Evolutionary conservation across 345 rosid genomes (phyloP), one percentile per base, ranked within the genome.

Genomic region (Trapa bicornis): DNA sequence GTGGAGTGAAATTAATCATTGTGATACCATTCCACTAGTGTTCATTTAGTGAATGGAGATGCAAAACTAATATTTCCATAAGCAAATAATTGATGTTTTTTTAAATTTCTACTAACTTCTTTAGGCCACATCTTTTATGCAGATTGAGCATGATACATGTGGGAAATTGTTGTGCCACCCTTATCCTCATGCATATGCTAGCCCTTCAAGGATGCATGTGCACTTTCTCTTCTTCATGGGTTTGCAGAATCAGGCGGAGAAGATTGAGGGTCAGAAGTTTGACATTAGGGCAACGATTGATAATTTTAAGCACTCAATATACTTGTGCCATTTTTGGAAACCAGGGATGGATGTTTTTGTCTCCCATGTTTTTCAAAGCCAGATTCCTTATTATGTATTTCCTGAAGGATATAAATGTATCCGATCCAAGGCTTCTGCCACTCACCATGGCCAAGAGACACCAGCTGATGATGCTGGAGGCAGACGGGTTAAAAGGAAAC

Each of bases 111-210:
- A 50, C 39, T 74, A 29, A 63, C 66, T 64, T 35, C n/a, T 45
- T 3, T 70, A n/a, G 45, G 62, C 13, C 42, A 7, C 11, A 63
- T 14, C 70, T 42, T 47, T 57, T 60, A 62, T 71, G 73, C 84
- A 87, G 89, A 87, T 87, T 73, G 93, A 85, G 73, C 78, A 88
- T 8, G 86, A 79, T 67, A 87, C 93, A 4, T 72, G 71, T 65
- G 89, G 89, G 70, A 85, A 80, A 79, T 52, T 87, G 78, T 88
- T 85, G 76, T 87, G 93, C 69, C 93, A 85, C 76, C 89, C 89
- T 35, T 78, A 80, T 72, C 85, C 89, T 73, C 78, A 80, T 16
- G 89, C 79, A 39, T 83, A 81, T 65, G 69, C 64, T 2, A 86
- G 85, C 69, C 35, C 75, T 0, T 77, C 86, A 2, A 83, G 75